A percentile compares a stretch with the other conserved stretches of the same genome.
Conservation (phyloP, 306 rosid species). For the Citrullus amarus region DNA sequence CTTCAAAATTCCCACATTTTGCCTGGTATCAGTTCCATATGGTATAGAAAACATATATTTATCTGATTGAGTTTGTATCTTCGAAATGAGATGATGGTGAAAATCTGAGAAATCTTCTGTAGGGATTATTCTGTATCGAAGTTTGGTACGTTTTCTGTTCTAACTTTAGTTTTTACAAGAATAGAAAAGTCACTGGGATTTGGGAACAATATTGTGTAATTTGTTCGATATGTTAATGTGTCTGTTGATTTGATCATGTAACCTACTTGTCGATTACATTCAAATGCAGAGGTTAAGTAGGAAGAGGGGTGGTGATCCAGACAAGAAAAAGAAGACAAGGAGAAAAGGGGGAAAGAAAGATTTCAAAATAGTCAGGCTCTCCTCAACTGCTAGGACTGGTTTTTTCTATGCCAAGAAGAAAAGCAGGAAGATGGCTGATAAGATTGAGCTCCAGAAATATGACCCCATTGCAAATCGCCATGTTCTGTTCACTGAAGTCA, state of each 20-base stretch:
- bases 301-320: conserved; percentile 10
- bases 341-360: conserved; percentile 43
- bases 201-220: not conserved
- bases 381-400: conserved; percentile 89
- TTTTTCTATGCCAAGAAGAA: conserved; percentile 90
- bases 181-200: not conserved
- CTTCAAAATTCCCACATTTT: not conserved
- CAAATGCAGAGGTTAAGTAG: conserved; percentile 8
- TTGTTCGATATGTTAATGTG: not conserved
- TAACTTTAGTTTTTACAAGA: not conserved
- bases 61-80: not conserved
- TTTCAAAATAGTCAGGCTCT: conserved; percentile 54
- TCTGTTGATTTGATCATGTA: not conserved
- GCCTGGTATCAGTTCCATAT: not conserved
- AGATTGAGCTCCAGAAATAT: conserved; percentile 72
- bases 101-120: not conserved
- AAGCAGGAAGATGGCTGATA: conserved; percentile 56
- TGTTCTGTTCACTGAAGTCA: conserved; percentile 84
- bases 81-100: not conserved
- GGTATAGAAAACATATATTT: not conserved
- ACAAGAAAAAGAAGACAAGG: conserved; percentile 56
- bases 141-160: not conserved
- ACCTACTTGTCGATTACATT: not conserved
- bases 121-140: not conserved
- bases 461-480: conserved; percentile 89